A percentile compares a stretch with the other conserved stretches of the same genome.
Evolutionary conservation across 1,139 yeast species (phyloP).

Genomic region (Yamadazyma atlantica): DNA sequence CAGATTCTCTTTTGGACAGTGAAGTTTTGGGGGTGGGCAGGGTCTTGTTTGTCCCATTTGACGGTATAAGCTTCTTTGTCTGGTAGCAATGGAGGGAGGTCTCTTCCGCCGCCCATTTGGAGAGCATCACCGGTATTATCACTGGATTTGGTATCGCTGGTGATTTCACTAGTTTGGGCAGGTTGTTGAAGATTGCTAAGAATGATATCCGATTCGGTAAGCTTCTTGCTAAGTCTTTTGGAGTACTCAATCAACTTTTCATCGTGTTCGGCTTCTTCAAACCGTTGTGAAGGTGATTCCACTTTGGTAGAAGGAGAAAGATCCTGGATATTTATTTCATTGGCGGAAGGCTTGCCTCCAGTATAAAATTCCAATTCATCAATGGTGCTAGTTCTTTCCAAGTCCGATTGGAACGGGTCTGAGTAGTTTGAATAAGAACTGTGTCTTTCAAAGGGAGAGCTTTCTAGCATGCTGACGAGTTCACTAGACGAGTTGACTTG

Average conservation of each 20-base stretch:
- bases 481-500: no score
- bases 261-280: constrained; percentile 1
- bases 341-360: constrained; percentile 1
- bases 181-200: not conserved
- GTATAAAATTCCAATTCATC: constrained; percentile 1
- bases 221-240: not conserved
- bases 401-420: not conserved
- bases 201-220: not conserved
- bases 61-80: constrained; percentile 33
- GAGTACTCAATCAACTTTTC: not conserved
- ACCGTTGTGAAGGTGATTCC: no score
- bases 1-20: constrained; percentile 27
- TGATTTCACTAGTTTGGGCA: constrained; percentile 1
- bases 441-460: no score
- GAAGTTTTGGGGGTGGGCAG: constrained; percentile 48
- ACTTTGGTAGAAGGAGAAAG: no score
- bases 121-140: constrained; percentile 19
- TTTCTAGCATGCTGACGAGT: no score
- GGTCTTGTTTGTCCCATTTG: constrained; percentile 49
- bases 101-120: constrained; percentile 35
- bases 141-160: not conserved
- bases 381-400: not conserved
- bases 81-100: constrained; percentile 33
- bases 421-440: not conserved
- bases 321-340: not conserved